Evolutionary conservation across 2,329 filamentous ascomycete species (phyloP).

Genomic region (Penicillium psychrosexuale): DNA sequence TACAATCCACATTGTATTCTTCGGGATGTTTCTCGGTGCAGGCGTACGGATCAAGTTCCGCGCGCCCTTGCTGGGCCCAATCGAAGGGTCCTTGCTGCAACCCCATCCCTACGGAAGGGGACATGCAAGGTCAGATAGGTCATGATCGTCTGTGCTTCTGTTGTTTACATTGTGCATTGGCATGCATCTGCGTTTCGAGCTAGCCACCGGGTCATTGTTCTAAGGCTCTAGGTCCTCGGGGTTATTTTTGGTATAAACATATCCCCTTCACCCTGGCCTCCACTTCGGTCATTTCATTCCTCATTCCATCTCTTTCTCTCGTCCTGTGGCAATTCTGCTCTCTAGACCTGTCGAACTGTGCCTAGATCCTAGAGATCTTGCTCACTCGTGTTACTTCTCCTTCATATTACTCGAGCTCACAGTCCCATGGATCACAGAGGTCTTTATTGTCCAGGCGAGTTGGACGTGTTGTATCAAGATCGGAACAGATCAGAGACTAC

Average conservation of each 20-base stretch:
- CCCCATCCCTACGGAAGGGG: slow-evolving; percentile 35
- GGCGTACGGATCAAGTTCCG: slow-evolving; percentile 25
- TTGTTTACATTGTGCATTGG: slow-evolving; percentile 42
- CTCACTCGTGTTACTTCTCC: slow-evolving; percentile 12
- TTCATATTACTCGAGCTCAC: slow-evolving; percentile 19
- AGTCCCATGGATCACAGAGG: slow-evolving; percentile 41
- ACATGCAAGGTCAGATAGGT: slow-evolving; percentile 42
- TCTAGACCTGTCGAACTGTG: slow-evolving; percentile 10
- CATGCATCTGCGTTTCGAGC: slow-evolving; percentile 32
- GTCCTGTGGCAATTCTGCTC: slow-evolving; percentile 7
- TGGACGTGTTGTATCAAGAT: slow-evolving; percentile 32
- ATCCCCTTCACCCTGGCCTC: slow-evolving; percentile 26
- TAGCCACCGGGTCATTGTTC: slow-evolving; percentile 27
- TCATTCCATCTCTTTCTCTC: slow-evolving; percentile 14
- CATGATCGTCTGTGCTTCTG: slow-evolving; percentile 34
- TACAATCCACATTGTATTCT: not conserved
- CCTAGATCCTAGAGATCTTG: slow-evolving; percentile 9
- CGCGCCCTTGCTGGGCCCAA: slow-evolving; percentile 29
- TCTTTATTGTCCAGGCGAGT: slow-evolving; percentile 32
- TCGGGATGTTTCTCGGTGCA: not conserved
- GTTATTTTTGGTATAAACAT: slow-evolving; percentile 40
- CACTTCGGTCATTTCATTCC: slow-evolving; percentile 10
- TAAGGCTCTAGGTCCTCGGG: slow-evolving; percentile 3
- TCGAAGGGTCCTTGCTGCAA: slow-evolving; percentile 29
- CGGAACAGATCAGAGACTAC: slow-evolving; percentile 34